Evolutionary conservation across 441 rosid genomes (phyloP), one percentile per base, ranked within the genome.

Genomic region (Erodium moschatum): DNA sequence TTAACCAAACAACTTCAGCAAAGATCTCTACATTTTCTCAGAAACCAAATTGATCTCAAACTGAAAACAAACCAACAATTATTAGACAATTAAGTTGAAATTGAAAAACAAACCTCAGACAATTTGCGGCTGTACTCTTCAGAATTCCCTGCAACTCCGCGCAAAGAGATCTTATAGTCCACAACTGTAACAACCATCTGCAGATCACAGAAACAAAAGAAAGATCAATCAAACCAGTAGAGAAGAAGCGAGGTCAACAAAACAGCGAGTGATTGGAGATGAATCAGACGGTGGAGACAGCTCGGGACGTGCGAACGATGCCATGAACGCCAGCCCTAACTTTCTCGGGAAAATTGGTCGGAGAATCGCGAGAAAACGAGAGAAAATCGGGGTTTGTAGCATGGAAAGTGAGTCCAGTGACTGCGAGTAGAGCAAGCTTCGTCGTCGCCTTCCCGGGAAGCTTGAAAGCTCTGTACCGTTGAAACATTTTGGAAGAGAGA

Each of bases 91-190:
- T n/a, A n/a, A n/a, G n/a, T n/a, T 1, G 20, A 46, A 42, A 16
- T 20, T 42, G 35, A 13, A 12, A 6, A 64, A 8, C 56, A 70
- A 73, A 91, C 96, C 97, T 92, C 92, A 0, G 90, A 80, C 60
- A 86, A 65, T 65, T 79, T 78, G 62, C 40, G 79, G 33, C 69
- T 75, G 70, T 88, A 90, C 56, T 85, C 87, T 15, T 86, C 85
- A 2, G 90, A 85, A 21, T 79, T 79, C 67, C 20, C 70, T 0
- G 85, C 69, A 29, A 88, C 67, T 21, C 81, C 77, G 44, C 76
- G 72, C 72, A 90, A 66, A 67, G 83, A 85, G 72, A 76, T 77
- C 84, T 86, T 85, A 81, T 90, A 92, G 76, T 92, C 97, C 18
- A 84, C 88, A 69, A 86, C 80, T 8, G 86, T 78, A 64, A 80